phyloP scores from a whole-genome alignment of 2,329 filamentous ascomycete genomes.

The Saccharata proteae region DNA sequence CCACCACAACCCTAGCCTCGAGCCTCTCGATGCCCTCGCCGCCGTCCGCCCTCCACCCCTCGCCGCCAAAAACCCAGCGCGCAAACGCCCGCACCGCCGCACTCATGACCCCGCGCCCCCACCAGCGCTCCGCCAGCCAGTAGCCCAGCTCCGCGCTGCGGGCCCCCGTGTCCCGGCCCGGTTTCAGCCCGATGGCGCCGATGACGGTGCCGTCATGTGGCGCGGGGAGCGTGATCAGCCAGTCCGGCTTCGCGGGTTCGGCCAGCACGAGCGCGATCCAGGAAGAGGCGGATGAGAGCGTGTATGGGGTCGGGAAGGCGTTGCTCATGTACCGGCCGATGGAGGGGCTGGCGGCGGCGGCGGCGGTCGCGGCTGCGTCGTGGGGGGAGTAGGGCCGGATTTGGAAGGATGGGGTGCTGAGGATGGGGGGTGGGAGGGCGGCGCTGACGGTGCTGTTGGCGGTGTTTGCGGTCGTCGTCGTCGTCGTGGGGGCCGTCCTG shows the following conservation, averaged over 20 bases:
- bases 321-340: slow-evolving; percentile 25
- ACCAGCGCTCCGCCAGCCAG: slow-evolving; percentile 27
- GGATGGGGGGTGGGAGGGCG: slow-evolving; percentile 20
- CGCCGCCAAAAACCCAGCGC: slow-evolving; percentile 19
- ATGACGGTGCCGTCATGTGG: slow-evolving; percentile 16
- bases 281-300: slow-evolving; percentile 15
- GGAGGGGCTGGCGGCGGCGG: slow-evolving; percentile 18
- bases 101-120: slow-evolving; percentile 23
- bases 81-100: slow-evolving; percentile 22
- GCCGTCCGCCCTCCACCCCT: slow-evolving; percentile 13
- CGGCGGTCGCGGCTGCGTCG: slow-evolving; percentile 17
- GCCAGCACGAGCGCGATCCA: slow-evolving; percentile 26
- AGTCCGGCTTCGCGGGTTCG: slow-evolving; percentile 1
- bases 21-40: slow-evolving; percentile 12
- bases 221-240: slow-evolving; percentile 2
- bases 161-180: slow-evolving; percentile 21
- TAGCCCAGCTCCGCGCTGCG: slow-evolving; percentile 30
- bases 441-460: too few species aligned
- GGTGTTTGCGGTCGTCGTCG: too few species aligned
- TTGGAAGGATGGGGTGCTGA: slow-evolving; percentile 16
- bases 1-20: slow-evolving; percentile 18
- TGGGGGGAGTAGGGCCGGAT: slow-evolving; percentile 20
- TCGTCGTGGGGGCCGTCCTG: too few species aligned
- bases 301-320: slow-evolving; percentile 29
- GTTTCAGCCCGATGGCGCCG: slow-evolving; percentile 27